Evolutionary conservation across 2,329 filamentous ascomycete species (phyloP), one percentile per base, ranked within the genome.

Genomic region (Fusarium newnesense): DNA sequence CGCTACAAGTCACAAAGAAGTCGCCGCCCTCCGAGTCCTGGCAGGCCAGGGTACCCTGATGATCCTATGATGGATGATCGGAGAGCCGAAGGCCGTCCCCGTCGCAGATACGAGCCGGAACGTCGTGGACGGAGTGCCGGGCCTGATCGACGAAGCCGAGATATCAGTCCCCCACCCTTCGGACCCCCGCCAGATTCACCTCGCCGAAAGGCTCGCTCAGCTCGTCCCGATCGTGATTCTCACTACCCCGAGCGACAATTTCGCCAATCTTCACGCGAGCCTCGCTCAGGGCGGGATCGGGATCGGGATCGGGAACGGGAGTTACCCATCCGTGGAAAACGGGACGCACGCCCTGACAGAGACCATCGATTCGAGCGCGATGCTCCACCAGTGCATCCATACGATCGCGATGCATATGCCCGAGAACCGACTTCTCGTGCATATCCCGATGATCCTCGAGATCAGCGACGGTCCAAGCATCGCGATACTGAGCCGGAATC

Each of bases 1-100:
- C 73, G 75, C 34, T 71, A 71, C 64, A 77, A 76, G 58, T 75
- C 76, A 13, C 71, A 76, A 46, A 69, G 64, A 40, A 70, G 65
- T 19, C 76, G 73, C 47, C 75, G 71, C 13, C 70, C 64, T 9
- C 64, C 64, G 37, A 77, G 76, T 50, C 66, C 74, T 10, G 58
- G 67, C 34, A 73, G 64, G 13, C 52, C 57, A 13, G 69, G 50
- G 21, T 62, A 76, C 26, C 73, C 67, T 21, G 76, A 77, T 44
- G 69, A 65, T n/a, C 50, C 70, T 13, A 28, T 36, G 36, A 52
- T 49, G 19, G 49, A 67, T 36, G 67, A 70, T 18, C 73, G 64
- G 18, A 50, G 42, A 6, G 60, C 60, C 9, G 67, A 65, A 24
- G 44, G 46, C n/a, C 71, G 54, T 30, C 39, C 58, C 26, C 60